Evolutionary conservation across 805 yeast genomes (phyloP).

Genomic region (Hanseniaspora guilliermondii): DNA sequence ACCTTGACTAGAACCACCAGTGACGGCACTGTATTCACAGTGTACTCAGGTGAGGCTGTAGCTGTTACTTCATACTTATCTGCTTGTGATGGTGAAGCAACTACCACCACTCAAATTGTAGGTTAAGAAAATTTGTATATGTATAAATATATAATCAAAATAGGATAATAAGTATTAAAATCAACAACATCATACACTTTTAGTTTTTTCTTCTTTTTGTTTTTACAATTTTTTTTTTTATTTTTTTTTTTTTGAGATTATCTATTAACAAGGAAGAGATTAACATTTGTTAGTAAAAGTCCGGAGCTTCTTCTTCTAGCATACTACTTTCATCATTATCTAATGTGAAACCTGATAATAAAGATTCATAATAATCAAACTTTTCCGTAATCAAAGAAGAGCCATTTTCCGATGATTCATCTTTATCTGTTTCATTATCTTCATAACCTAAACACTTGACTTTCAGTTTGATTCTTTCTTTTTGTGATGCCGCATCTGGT

Average conservation of each 20-base stretch:
- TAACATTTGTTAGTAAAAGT: not conserved
- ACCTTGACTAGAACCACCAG: not conserved
- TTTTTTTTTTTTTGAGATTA: no score
- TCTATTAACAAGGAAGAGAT: no score
- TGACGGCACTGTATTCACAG: not conserved
- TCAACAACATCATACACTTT: not conserved
- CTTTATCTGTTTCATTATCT: not conserved
- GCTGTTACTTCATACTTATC: conserved; percentile 2
- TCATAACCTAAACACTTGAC: not conserved
- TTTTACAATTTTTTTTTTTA: no score
- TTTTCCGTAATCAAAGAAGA: not conserved
- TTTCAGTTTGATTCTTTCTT: not conserved
- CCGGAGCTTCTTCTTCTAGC: conserved; percentile 7
- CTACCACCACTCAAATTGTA: not conserved
- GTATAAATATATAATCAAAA: not conserved
- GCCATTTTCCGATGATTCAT: not conserved
- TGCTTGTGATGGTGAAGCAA: not conserved
- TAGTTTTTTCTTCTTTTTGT: no score
- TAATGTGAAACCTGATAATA: not conserved
- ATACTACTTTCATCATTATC: not conserved
- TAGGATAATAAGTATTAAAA: not conserved
- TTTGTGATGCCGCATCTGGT: not conserved
- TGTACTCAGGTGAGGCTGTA: conserved; percentile 2
- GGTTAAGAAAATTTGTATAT: not conserved
- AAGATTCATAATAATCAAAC: not conserved